Evolutionary conservation across 257 asterid genomes (phyloP), one percentile per base, ranked within the genome.

Genomic region (Scutellaria galericulata): DNA sequence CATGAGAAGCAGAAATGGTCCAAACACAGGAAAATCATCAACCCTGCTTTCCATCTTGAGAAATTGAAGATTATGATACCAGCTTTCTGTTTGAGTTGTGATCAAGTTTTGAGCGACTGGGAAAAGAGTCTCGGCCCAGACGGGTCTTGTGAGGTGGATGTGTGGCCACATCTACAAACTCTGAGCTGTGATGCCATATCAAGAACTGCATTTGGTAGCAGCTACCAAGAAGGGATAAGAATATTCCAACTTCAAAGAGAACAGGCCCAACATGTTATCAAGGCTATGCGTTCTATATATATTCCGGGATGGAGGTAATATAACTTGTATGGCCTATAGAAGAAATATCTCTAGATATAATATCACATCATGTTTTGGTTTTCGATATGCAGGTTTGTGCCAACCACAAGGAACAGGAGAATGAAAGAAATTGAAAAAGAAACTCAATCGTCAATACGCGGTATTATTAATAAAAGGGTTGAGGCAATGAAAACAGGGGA

Each of bases 81-180:
- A 9, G 67, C 84, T 1, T 86, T 86, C 64, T 37, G 80, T 35
- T 9, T 56, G 75, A 78, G 89, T 65, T 78, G 86, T 53, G 35
- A 4, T 14, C 85, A 86, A 13, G 78, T 86, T 84, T 48, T 84
- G 74, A 82, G 74, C 48, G 78, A 84, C 74, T 86, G 89, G 87
- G 80, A 81, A 10, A 54, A 68, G n/a, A 51, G 78, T 18, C 63
- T 66, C 3, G 5, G 61, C 1, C 46, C 68, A 5, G 69, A 61
- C 11, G 79, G 80, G 13, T 78, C 77, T 1, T 42, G 22, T 14
- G 89, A 84, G 44, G 14, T 86, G 71, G 87, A 86, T 15, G 84
- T 86, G 44, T 80, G 78, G 81, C 86, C 87, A 35, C 53, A 75
- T 68, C 78, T 86, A 41, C 80, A 83, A 72, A 60, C 71, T n/a